These are phyloP conservation scores for Heteromeles arbutifolia DNA, from an alignment of 306 rosid species.

Conservation along the genomic window DNA sequence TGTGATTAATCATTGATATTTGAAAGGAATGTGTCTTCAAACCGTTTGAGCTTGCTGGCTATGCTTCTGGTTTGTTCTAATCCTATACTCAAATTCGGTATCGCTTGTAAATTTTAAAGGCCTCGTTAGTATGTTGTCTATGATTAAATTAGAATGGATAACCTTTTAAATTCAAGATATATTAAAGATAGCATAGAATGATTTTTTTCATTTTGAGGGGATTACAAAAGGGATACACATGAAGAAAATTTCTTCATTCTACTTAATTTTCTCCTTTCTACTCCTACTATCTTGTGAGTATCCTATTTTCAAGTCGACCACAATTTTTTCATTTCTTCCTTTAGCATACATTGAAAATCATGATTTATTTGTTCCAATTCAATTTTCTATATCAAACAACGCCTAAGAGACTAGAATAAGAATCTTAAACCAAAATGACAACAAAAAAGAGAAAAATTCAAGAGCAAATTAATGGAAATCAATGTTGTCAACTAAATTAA, in stretches of 20 bases:
- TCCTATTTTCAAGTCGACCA: not conserved
- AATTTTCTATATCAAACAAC: too few relatives aligned
- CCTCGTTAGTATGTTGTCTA: not conserved
- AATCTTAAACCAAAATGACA: too few relatives aligned
- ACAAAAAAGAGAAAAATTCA: too few relatives aligned
- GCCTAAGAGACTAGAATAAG: too few relatives aligned
- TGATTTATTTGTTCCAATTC: not conserved
- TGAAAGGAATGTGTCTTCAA: not conserved
- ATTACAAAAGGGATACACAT: not conserved
- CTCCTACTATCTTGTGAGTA: too few relatives aligned
- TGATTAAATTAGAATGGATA: too few relatives aligned
- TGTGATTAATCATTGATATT: too few relatives aligned
- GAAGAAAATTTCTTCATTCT: too few relatives aligned
- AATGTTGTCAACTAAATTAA: too few relatives aligned
- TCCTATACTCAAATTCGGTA: not conserved
- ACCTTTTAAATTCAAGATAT: too few relatives aligned
- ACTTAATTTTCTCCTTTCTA: too few relatives aligned
- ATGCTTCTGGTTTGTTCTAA: not conserved
- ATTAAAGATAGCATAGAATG: not conserved
- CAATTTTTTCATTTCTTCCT: not conserved
- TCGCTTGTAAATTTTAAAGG: not conserved
- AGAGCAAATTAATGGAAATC: too few relatives aligned
- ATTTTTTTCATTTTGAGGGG: not conserved
- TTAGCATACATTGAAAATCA: not conserved
- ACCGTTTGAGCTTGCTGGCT: not conserved